phyloP scores from a whole-genome alignment of 306 rosid genomes.

The Quercus wislizeni region DNA sequence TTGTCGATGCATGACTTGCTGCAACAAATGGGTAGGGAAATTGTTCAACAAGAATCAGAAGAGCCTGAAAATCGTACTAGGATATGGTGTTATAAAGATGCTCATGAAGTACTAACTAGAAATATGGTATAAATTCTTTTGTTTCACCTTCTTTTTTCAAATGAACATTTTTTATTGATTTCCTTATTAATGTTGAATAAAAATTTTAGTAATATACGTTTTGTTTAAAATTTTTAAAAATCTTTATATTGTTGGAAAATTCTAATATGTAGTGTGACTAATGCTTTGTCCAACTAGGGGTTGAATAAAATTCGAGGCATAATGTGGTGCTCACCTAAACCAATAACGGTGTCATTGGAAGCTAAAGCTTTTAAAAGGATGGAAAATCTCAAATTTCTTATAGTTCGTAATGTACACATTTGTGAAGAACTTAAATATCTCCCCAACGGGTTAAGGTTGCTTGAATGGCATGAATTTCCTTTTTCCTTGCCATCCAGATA shows the following conservation, averaged over 20 bases:
- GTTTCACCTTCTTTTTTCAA: neutral
- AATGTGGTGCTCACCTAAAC: slow-evolving; percentile 7
- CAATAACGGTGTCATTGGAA: slow-evolving; percentile 10
- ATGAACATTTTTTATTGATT: neutral
- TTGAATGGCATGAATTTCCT: too few species aligned
- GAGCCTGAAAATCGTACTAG: slow-evolving; percentile 13
- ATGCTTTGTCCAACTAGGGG: slow-evolving; percentile 4
- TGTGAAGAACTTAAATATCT: too few species aligned
- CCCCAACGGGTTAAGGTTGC: too few species aligned
- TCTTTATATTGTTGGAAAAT: too few species aligned
- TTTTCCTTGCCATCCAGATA: too few species aligned
- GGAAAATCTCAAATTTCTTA: too few species aligned
- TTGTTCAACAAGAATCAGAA: slow-evolving; percentile 2
- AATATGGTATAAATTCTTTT: slow-evolving; percentile 3
- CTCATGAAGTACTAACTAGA: slow-evolving; percentile 3
- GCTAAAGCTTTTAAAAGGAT: slow-evolving; percentile 18
- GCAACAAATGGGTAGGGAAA: slow-evolving; percentile 11
- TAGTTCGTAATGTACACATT: too few species aligned
- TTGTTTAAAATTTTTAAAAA: too few species aligned
- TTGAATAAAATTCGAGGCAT: neutral
- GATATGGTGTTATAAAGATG: slow-evolving; percentile 16
- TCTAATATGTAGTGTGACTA: neutral
- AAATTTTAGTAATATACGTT: too few species aligned
- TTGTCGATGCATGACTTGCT: neutral
- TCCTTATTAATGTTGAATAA: too few species aligned